phyloP scores from a whole-genome alignment of 2,329 filamentous ascomycete genomes.

The Geosmithia flava region DNA sequence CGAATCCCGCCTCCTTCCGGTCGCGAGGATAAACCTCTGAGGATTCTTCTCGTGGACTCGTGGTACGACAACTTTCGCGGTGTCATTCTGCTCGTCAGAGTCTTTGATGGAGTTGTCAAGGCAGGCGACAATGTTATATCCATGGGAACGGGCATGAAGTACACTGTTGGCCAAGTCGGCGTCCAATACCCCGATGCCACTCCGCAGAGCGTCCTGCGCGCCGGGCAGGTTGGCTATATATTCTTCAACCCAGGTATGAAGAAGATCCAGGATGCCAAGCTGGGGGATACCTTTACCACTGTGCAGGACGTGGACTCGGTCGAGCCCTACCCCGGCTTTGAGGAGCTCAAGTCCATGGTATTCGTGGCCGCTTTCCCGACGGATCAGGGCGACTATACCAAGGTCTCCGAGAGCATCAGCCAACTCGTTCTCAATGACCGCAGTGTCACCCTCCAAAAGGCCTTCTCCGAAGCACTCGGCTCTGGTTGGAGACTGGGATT shows the following conservation, averaged over 20 bases:
- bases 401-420: conserved; percentile 85
- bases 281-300: conserved; percentile 88
- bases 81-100: conserved; percentile 77
- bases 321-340: conserved; percentile 78
- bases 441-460: conserved; percentile 87
- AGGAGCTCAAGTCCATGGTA: conserved; percentile 97
- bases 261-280: conserved; percentile 84
- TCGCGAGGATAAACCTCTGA: conserved; percentile 58
- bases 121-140: conserved; percentile 81
- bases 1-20: conserved; percentile 72
- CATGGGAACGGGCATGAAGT: conserved; percentile 77
- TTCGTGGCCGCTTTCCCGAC: conserved; percentile 95
- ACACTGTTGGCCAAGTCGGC: conserved; percentile 89
- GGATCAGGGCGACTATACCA: conserved; percentile 75
- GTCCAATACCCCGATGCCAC: conserved; percentile 90
- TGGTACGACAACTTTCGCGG: conserved; percentile 98
- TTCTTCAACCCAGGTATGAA: conserved; percentile 99
- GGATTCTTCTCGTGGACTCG: conserved; percentile 84
- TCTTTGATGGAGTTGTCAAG: conserved; percentile 78
- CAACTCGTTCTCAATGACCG: conserved; percentile 92
- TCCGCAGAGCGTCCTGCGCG: conserved; percentile 65
- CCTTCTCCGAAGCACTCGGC: conserved; percentile 85
- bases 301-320: conserved; percentile 66
- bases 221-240: conserved; percentile 92
- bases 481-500: conserved; percentile 93